These are phyloP conservation scores for Ehretia macrophylla DNA, from an alignment of 257 asterid genomes.

Conservation along the genomic window DNA sequence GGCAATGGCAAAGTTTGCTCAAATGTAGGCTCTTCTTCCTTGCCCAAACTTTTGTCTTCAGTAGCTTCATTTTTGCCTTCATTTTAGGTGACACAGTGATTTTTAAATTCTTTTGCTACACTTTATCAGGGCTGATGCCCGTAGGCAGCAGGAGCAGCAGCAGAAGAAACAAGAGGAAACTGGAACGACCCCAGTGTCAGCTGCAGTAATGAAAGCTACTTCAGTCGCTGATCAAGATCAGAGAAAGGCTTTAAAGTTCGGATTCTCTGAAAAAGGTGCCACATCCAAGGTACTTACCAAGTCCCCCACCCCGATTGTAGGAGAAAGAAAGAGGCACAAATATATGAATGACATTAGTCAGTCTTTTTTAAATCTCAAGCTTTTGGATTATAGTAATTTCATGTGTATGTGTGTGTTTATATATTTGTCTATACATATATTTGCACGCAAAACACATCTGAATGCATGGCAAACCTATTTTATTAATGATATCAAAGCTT, in stretches of 20 bases:
- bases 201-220: slow-evolving; percentile 54
- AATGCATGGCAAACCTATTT: too few relatives aligned
- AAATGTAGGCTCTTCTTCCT: slow-evolving; percentile 45
- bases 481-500: too few relatives aligned
- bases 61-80: background rate
- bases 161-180: slow-evolving; percentile 60
- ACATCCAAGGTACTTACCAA: slow-evolving; percentile 47
- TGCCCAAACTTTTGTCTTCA: too few relatives aligned
- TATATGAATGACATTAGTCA: too few relatives aligned
- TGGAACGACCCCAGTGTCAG: slow-evolving; percentile 25
- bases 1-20: slow-evolving; percentile 89
- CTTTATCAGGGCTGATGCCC: slow-evolving; percentile 67
- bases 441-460: too few relatives aligned
- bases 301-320: too few relatives aligned
- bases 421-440: too few relatives aligned
- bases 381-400: too few relatives aligned
- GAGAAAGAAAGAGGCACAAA: too few relatives aligned
- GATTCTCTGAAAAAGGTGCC: slow-evolving; percentile 77
- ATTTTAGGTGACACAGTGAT: background rate
- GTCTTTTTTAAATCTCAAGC: too few relatives aligned
- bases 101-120: slow-evolving; percentile 3
- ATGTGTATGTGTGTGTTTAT: too few relatives aligned
- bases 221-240: slow-evolving; percentile 88
- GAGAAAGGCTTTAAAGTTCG: slow-evolving; percentile 83
- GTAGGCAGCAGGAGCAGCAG: slow-evolving; percentile 65